These are phyloP conservation scores for Fusarium keratoplasticum DNA, from an alignment of 2,329 filamentous ascomycete genomes.

Conservation along the genomic window DNA sequence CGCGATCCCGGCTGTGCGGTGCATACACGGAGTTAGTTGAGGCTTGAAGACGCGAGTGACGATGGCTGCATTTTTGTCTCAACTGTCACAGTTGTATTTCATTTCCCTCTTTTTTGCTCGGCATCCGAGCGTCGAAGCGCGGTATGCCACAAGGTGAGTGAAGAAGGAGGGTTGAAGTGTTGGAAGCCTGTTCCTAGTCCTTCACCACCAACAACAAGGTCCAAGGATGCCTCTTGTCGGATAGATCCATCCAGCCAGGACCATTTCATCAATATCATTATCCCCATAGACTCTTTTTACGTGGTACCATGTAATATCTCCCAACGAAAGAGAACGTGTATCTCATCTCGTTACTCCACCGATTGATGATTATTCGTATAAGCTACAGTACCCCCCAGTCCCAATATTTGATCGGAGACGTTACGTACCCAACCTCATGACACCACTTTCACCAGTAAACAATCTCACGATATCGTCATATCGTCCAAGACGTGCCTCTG, in stretches of 20 bases:
- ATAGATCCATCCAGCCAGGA: background rate
- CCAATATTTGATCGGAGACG: background rate
- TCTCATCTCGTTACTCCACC: background rate
- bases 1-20: background rate
- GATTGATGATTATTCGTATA: background rate
- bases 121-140: background rate
- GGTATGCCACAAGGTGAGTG: background rate
- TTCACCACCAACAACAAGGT: background rate
- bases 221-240: background rate
- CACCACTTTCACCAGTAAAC: conserved; percentile 17
- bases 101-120: background rate
- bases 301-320: background rate
- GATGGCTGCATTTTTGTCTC: background rate
- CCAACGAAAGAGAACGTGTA: background rate
- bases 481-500: conserved; percentile 4
- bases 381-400: background rate
- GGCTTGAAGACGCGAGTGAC: background rate
- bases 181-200: background rate
- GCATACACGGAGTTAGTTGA: conserved; percentile 1
- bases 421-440: conserved; percentile 1
- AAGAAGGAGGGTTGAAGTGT: background rate
- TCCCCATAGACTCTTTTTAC: background rate
- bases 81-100: background rate
- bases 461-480: conserved; percentile 19
- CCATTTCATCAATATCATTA: background rate